Base-by-base conservation (phyloP, 1,284 basidiomycete genomes). In the Wallemia mellicola region DNA sequence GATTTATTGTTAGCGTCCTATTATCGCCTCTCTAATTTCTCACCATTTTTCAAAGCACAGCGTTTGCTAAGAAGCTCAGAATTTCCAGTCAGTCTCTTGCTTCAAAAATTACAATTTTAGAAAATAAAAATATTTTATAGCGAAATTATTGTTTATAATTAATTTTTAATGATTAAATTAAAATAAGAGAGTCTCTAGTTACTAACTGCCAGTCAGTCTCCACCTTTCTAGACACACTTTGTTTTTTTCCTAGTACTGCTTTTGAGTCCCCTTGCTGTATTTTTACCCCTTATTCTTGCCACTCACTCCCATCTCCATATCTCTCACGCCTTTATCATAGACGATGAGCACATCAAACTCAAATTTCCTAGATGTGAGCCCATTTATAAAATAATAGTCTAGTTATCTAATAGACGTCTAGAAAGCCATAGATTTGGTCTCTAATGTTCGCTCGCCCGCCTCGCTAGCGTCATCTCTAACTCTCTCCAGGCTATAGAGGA, bases 401-500 rank as follows among this genome's bases (percentile, higher is more conserved):
- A 15, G 9, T 60, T 38, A 17, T 19, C 28, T 60, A 5, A 25
- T 54, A 17, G 11, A 22, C 55, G 57, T 55, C 38, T 66, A 96
- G 89, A 83, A 83, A 70, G 92, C 91, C 30, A 89, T 96, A 67
- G 85, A 88, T 67, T 80, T 95, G 63, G 89, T 96, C 55, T 86
- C 92, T 72, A 79, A 80, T 65, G 33, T 27, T 9, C 57, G 27
- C 57, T 28, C 19, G n/a, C n/a, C 27, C 25, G 27, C 38, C 32
- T n/a, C 57, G 14, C 38, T 58, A 5, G 22, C 27, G 38, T n/a
- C n/a, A n/a, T n/a, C 19, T 58, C 26, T 54, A 27, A 25, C 24
- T 28, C 3, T 19, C 3, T 25, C 24, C 64, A 67, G 60, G 92
- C 92, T 60, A 95, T 96, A 69, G 89, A 95, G 64, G 85, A 87